Conservation (phyloP, 2,329 filamentous ascomycete genomes). For the Ophiostoma fasciatum region DNA sequence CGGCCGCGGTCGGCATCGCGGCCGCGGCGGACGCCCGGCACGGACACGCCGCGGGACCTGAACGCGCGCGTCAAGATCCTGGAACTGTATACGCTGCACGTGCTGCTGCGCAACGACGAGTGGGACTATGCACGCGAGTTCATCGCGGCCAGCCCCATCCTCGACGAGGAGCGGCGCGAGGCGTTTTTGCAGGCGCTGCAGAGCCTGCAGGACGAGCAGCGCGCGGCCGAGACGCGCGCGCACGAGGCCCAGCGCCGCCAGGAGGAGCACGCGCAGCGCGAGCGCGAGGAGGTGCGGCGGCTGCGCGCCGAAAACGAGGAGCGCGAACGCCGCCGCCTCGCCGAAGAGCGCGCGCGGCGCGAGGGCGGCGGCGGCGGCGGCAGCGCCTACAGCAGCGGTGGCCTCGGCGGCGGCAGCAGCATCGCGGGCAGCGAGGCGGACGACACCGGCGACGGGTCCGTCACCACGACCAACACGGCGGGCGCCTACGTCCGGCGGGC, state of each 20-base stretch:
- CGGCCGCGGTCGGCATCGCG: conserved; percentile 31
- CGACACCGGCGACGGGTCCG: conserved; percentile 2
- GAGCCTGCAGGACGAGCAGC: conserved; percentile 69
- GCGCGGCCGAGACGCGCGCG: conserved; percentile 52
- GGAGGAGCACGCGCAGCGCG: conserved; percentile 39
- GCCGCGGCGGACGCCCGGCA: conserved; percentile 34
- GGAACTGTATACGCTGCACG: conserved; percentile 88
- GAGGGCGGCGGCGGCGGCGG: conserved; percentile 33
- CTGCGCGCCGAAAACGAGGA: conserved; percentile 45
- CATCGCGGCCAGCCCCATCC: conserved; percentile 67
- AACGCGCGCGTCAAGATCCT: conserved; percentile 79
- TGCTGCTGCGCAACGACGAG: conserved; percentile 83
- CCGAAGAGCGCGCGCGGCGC: conserved; percentile 36
- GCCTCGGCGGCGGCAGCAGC: not conserved
- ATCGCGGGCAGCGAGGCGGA: not conserved
- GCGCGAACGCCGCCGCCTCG: conserved; percentile 33
- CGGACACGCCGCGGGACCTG: conserved; percentile 72
- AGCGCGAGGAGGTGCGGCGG: conserved; percentile 41
- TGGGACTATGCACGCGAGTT: conserved; percentile 95
- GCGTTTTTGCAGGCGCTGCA: conserved; percentile 78
- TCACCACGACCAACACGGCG: conserved; percentile 5
- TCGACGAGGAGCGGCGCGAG: conserved; percentile 85
- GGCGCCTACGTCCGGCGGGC: conserved; percentile 52
- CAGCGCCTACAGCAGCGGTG: not conserved
- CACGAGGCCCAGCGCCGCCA: conserved; percentile 41